Conservation (phyloP, 2,329 filamentous ascomycete genomes). For the Venturiaceae sp. region DNA sequence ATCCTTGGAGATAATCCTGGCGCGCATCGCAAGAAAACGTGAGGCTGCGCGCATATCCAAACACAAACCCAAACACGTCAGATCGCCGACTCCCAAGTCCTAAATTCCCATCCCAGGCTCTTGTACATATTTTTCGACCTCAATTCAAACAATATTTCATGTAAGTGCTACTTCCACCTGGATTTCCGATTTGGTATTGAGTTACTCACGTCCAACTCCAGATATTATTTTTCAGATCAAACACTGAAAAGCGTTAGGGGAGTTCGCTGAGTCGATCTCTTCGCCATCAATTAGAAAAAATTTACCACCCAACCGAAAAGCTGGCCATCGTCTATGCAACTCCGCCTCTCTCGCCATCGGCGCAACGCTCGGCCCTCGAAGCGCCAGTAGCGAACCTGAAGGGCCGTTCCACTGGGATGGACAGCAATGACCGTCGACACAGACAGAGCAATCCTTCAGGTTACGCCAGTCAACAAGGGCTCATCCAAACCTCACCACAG, state of each 20-base stretch:
- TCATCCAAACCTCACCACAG: constrained; percentile 32
- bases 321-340: constrained; percentile 54
- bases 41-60: neutral
- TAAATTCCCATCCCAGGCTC: neutral
- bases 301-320: constrained; percentile 34
- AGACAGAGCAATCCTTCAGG: constrained; percentile 65
- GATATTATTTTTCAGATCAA: neutral
- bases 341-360: constrained; percentile 55
- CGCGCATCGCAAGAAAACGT: constrained; percentile 3
- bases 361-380: constrained; percentile 50
- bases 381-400: constrained; percentile 43
- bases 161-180: neutral
- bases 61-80: neutral
- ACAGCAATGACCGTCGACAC: constrained; percentile 62
- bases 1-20: neutral
- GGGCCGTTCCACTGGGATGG: constrained; percentile 58
- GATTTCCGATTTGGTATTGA: neutral
- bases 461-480: constrained; percentile 45
- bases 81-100: too few relatives aligned
- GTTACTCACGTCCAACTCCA: neutral
- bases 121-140: neutral
- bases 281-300: neutral
- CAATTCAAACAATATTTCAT: neutral
- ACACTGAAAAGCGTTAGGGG: neutral
- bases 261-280: neutral